phyloP scores from a whole-genome alignment of 2,329 filamentous ascomycete species.

The Monosporascus sp. region DNA sequence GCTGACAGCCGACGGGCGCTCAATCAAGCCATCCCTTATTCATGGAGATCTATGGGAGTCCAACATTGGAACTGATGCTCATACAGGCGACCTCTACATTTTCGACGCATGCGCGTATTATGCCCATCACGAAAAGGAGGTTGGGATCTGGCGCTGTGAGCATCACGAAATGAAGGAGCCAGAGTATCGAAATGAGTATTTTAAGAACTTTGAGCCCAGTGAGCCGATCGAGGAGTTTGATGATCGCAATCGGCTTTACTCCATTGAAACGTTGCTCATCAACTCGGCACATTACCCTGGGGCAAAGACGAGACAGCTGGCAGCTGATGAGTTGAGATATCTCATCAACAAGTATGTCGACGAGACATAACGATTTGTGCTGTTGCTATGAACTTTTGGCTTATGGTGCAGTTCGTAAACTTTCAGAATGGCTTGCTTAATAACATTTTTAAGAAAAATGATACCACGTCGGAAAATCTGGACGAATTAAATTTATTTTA shows the following conservation, averaged over 20 bases:
- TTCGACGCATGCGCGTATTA: conserved; percentile 16
- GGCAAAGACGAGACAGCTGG: conserved; percentile 3
- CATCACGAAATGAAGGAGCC: conserved; percentile 12
- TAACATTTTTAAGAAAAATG: too few species aligned
- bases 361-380: too few species aligned
- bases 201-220: conserved; percentile 12
- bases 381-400: too few species aligned
- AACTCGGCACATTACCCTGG: conserved; percentile 14
- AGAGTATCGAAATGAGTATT: conserved; percentile 15
- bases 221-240: conserved; percentile 20
- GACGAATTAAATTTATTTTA: too few species aligned
- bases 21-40: conserved; percentile 13
- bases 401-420: too few species aligned
- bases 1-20: conserved; percentile 6
- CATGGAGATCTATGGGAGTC: conserved; percentile 18
- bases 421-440: too few species aligned
- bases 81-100: conserved; percentile 12
- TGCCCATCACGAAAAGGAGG: conserved; percentile 17
- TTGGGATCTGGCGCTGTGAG: conserved; percentile 13
- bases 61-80: conserved; percentile 14
- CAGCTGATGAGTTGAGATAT: conserved; percentile 7
- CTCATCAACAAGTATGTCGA: conserved; percentile 9
- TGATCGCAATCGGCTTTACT: conserved; percentile 20
- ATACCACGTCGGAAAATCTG: too few species aligned
- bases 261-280: conserved; percentile 15